Base-by-base conservation (phyloP, 1,284 basidiomycete genomes). In the Ustilago lituana region DNA sequence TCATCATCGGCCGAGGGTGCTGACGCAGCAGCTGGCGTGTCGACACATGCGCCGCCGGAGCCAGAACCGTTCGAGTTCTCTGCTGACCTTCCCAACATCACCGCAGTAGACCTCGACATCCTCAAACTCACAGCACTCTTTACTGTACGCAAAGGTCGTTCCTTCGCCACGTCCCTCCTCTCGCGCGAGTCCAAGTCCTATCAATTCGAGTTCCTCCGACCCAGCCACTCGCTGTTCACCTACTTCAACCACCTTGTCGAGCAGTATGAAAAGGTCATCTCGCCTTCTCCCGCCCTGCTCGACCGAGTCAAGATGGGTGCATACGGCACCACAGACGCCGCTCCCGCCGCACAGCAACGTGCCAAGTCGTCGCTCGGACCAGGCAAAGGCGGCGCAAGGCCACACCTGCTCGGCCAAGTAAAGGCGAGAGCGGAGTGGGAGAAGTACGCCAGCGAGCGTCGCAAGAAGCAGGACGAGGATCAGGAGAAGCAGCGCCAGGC, bases 241-340 rank as follows among this genome's bases (percentile, higher is more conserved):
- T 95, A 92, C 84, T 99, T 98, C 86, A 98, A 98, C 84, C 89
- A 91, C 19, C 88, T 98, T 83, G 93, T 98, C 63, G 94, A 98
- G 80, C 94, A 96, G 82, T 98, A 98, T 84, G 89, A 89, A 51
- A 94, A 91, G 83, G 88, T 98, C 66, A 86, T 98, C 78, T 87
- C 92, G 60, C 94, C 96, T 43, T 87, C 88, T 62, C 87, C 89
- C 74, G 91, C 91, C 67, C 85, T 86, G 54, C 84, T 95, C 75
- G 89, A 88, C 69, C 86, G 87, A 59, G 83, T 98, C 50, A 81
- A 84, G 31, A 14, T 71, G 52, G 49, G 78, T n/a, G 75, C 77
- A 7, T 73, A 66, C 24, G 70, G 69, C 12, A 49, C 62, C 1
- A 58, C 58, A 2, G 53, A 68, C 32, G n/a, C 58, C 15, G 31